phyloP scores from a whole-genome alignment of 2,329 filamentous ascomycete species.

The Monilinia vaccinii-corymbosi region DNA sequence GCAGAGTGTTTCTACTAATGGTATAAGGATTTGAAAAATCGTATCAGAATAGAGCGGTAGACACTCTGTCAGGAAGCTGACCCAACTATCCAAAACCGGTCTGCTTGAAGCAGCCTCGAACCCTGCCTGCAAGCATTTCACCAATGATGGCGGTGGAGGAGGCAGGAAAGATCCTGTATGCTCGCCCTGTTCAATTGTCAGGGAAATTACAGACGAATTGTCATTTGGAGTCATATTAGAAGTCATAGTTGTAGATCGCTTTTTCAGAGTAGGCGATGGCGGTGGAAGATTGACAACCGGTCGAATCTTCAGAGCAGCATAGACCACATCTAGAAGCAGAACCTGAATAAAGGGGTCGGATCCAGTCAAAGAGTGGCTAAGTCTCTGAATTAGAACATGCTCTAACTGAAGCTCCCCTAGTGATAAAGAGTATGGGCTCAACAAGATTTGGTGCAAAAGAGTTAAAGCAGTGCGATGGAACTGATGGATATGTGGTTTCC shows the following conservation, averaged over 20 bases:
- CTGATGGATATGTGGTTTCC: conserved; percentile 47
- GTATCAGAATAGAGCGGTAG: conserved; percentile 74
- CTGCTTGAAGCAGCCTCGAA: conserved; percentile 68
- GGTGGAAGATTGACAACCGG: conserved; percentile 17
- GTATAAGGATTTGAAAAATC: conserved; percentile 85
- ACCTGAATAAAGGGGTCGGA: conserved; percentile 66
- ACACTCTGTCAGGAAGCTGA: conserved; percentile 73
- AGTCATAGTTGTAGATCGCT: conserved; percentile 17
- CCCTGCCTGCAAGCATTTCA: conserved; percentile 76
- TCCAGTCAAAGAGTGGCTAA: conserved; percentile 50
- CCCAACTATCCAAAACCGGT: conserved; percentile 82
- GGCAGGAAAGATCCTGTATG: conserved; percentile 32
- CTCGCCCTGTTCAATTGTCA: conserved; percentile 35
- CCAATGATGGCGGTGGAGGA: conserved; percentile 60
- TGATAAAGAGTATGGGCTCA: conserved; percentile 50
- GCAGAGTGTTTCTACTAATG: conserved; percentile 83
- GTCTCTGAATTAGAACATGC: conserved; percentile 56
- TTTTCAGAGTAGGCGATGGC: conserved; percentile 24
- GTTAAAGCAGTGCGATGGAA: conserved; percentile 63
- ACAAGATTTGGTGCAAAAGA: conserved; percentile 60
- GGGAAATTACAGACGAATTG: conserved; percentile 31
- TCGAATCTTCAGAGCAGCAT: conserved; percentile 61
- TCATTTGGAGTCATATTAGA: conserved; percentile 6
- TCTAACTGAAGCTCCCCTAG: conserved; percentile 61
- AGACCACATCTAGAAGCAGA: conserved; percentile 68